Conservation (phyloP, 1,139 yeast species). For the Lipomyces yarrowii region DNA sequence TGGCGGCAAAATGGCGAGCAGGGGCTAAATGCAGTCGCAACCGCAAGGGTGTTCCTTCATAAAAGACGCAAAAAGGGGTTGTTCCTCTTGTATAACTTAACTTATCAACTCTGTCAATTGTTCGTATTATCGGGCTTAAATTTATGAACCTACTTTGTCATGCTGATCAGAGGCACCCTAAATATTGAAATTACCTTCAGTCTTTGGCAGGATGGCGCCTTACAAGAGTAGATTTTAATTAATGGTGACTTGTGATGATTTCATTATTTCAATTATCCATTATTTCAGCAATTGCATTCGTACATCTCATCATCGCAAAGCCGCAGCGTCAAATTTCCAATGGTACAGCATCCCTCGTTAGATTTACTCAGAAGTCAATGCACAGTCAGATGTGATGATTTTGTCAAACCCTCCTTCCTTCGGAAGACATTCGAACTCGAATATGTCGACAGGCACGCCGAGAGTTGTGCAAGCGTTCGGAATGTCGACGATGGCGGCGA, state of each 20-base stretch:
- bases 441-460: conserved; percentile 55
- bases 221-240: too few species aligned
- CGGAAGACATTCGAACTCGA: conserved; percentile 48
- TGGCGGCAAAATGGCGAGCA: too few species aligned
- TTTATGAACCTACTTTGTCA: too few species aligned
- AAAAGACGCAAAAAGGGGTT: too few species aligned
- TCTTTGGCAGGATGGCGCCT: too few species aligned
- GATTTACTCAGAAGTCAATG: conserved; percentile 3
- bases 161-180: too few species aligned
- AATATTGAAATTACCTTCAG: too few species aligned
- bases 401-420: conserved; percentile 25
- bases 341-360: not conserved
- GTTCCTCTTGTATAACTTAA: too few species aligned
- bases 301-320: not conserved
- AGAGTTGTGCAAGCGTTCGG: conserved; percentile 57
- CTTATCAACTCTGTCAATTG: too few species aligned
- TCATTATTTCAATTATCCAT: not conserved
- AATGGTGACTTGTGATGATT: not conserved
- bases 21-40: too few species aligned
- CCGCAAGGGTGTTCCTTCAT: too few species aligned
- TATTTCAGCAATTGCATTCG: not conserved
- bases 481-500: conserved; percentile 56
- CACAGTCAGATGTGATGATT: conserved; percentile 6
- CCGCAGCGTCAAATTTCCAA: not conserved
- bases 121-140: too few species aligned